These are phyloP conservation scores for Hypomontagnella submonticulosa DNA, from an alignment of 495 filamentous ascomycete species.

Conservation along the genomic window DNA sequence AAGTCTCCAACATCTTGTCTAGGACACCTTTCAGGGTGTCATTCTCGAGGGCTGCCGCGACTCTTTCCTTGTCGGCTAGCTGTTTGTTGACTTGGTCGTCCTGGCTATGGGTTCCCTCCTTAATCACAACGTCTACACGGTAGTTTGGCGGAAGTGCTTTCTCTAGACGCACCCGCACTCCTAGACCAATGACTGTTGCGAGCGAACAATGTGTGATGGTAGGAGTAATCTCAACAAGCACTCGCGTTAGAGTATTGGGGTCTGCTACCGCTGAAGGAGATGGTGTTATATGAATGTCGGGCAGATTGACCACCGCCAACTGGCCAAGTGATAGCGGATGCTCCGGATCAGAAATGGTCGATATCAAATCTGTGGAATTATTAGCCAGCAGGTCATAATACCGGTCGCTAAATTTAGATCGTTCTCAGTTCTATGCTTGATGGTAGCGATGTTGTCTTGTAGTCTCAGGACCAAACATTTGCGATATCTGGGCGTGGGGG, in stretches of 20 bases:
- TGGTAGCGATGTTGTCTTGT: conserved; percentile 8
- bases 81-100: conserved; percentile 97
- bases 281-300: conserved; percentile 84
- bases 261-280: conserved; percentile 66
- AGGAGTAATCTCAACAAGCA: conserved; percentile 85
- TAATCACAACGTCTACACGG: conserved; percentile 91
- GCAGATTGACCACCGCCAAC: conserved; percentile 90
- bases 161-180: conserved; percentile 89
- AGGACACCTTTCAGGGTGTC: conserved; percentile 86
- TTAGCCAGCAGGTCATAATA: conserved; percentile 49
- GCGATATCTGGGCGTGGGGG: conserved; percentile 34
- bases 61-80: conserved; percentile 93
- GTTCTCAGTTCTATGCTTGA: conserved; percentile 6
- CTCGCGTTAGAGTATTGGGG: conserved; percentile 57
- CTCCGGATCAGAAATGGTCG: conserved; percentile 93
- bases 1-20: conserved; percentile 92
- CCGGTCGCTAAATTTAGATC: neutral
- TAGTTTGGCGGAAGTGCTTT: conserved; percentile 93
- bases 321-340: conserved; percentile 93
- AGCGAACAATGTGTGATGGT: conserved; percentile 97
- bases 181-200: conserved; percentile 95
- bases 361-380: conserved; percentile 79
- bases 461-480: conserved; percentile 15
- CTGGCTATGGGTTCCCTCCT: conserved; percentile 94
- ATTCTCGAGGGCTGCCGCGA: conserved; percentile 95